phyloP scores from a whole-genome alignment of 768 basidiomycete species.

The Termitomyces eurrhizus region DNA sequence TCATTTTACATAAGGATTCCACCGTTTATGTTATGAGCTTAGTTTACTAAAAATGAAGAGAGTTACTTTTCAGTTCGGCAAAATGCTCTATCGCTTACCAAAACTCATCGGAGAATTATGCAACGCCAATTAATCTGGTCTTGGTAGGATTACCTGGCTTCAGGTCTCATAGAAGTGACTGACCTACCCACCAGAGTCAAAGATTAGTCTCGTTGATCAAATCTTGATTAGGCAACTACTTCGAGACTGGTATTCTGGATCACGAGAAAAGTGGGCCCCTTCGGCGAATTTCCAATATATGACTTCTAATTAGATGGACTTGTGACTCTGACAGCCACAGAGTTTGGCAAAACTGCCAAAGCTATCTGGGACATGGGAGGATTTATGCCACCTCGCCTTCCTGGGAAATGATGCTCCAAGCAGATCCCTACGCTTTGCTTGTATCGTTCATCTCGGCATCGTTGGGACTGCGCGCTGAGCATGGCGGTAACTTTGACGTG shows the following conservation, averaged over 20 bases:
- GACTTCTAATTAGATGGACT: not conserved
- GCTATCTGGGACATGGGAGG: conserved; percentile 81
- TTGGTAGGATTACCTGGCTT: no score
- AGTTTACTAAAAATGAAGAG: no score
- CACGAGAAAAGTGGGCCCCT: conserved; percentile 69
- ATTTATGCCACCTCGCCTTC: conserved; percentile 53
- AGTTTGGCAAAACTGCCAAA: conserved; percentile 71
- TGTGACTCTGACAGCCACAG: conserved; percentile 36
- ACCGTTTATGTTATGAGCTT: no score
- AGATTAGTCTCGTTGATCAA: no score
- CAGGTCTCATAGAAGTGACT: no score
- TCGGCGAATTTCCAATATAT: conserved; percentile 33
- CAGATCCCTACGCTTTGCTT: conserved; percentile 80
- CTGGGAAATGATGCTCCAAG: conserved; percentile 27
- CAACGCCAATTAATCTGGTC: no score
- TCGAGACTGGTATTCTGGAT: conserved; percentile 74
- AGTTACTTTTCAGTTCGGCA: no score
- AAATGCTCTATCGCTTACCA: no score
- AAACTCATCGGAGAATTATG: no score
- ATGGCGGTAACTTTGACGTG: conserved; percentile 76
- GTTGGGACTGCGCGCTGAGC: conserved; percentile 79
- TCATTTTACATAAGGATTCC: no score
- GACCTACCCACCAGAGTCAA: not conserved
- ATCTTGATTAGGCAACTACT: conserved; percentile 47
- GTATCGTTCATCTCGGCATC: conserved; percentile 71